A percentile compares a stretch with the other conserved stretches of the same genome.
phyloP scores from a whole-genome alignment of 1,139 yeast species.

The Pichia sp. region DNA sequence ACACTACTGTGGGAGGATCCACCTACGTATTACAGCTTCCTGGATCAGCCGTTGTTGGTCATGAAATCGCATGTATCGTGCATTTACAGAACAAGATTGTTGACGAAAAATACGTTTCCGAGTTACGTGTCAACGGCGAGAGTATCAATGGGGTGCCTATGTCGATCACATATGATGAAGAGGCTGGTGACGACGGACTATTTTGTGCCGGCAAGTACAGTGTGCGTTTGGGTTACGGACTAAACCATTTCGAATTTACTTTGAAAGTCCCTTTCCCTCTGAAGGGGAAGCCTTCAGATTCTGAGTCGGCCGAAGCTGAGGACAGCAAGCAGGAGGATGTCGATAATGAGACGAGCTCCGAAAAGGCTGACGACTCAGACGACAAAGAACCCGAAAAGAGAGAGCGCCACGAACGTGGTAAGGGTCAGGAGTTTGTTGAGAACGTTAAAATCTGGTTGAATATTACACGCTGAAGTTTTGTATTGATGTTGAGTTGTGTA shows the following conservation, averaged over 20 bases:
- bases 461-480: slow-evolving; percentile 16
- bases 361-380: not conserved
- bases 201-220: slow-evolving; percentile 32
- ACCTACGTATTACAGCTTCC: slow-evolving; percentile 27
- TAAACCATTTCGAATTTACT: slow-evolving; percentile 31
- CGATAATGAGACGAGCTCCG: not conserved
- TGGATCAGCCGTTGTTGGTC: slow-evolving; percentile 25
- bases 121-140: slow-evolving; percentile 29
- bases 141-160: slow-evolving; percentile 25
- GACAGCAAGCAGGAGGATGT: not conserved
- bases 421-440: slow-evolving; percentile 19
- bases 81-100: slow-evolving; percentile 24
- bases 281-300: not conserved
- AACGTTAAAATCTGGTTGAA: slow-evolving; percentile 25
- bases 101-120: slow-evolving; percentile 27
- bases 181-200: slow-evolving; percentile 19
- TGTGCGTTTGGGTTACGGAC: slow-evolving; percentile 31
- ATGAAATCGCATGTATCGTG: slow-evolving; percentile 26
- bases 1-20: slow-evolving; percentile 23
- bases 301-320: not conserved
- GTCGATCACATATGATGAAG: slow-evolving; percentile 23
- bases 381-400: slow-evolving; percentile 6
- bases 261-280: slow-evolving; percentile 29
- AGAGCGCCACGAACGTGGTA: slow-evolving; percentile 11
- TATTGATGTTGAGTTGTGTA: slow-evolving; percentile 1